Evolutionary conservation across 495 filamentous ascomycete genomes (phyloP).

Genomic region (Aspergillus mulundensis): DNA sequence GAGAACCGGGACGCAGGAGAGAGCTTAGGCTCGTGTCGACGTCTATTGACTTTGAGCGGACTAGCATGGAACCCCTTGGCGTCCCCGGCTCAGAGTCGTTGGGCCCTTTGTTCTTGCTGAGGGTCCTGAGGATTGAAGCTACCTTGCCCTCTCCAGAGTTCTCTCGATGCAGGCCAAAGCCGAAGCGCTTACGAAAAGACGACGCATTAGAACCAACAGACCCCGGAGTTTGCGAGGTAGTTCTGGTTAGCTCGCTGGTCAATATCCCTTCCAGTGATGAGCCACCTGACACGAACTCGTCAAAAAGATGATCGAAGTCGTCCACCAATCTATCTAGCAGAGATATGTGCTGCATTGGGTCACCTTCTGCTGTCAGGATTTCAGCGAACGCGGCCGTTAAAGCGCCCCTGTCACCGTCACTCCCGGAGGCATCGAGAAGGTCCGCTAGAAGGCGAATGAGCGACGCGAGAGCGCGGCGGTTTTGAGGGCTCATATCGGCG

Average conservation of each 20-base stretch:
- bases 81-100: conserved; percentile 54
- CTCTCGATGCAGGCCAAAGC: conserved; percentile 71
- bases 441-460: conserved; percentile 84
- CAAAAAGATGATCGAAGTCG: conserved; percentile 84
- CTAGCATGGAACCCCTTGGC: conserved; percentile 55
- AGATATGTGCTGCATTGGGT: conserved; percentile 79
- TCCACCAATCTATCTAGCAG: conserved; percentile 89
- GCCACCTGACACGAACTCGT: conserved; percentile 54
- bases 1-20: conserved; percentile 59
- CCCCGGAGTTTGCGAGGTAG: conserved; percentile 46
- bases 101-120: conserved; percentile 76
- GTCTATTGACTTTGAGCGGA: conserved; percentile 81
- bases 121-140: conserved; percentile 76
- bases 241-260: conserved; percentile 46
- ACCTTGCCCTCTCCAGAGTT: conserved; percentile 63
- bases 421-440: conserved; percentile 87
- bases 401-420: conserved; percentile 87
- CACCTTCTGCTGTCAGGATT: conserved; percentile 71
- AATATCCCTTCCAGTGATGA: conserved; percentile 38
- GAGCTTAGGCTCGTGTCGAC: conserved; percentile 49
- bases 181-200: conserved; percentile 78
- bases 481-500: conserved; percentile 82
- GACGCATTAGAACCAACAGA: conserved; percentile 71
- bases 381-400: conserved; percentile 90
- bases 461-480: conserved; percentile 79